Conservation (phyloP, 768 basidiomycete genomes). For the Cyathus striatus region DNA sequence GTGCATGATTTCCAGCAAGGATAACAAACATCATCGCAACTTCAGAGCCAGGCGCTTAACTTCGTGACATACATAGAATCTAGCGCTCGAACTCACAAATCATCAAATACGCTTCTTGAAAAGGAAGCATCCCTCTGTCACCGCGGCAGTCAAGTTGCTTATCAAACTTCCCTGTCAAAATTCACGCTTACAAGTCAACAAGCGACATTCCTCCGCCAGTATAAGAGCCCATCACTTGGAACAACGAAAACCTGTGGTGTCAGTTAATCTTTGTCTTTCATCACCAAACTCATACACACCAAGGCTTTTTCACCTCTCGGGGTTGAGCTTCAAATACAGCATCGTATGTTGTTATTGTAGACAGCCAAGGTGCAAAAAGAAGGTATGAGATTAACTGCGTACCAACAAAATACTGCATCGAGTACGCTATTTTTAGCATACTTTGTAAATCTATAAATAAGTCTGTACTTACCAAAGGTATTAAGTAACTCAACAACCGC, state of each 20-base stretch:
- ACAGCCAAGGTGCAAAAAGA: slow-evolving; percentile 60
- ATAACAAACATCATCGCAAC: slow-evolving; percentile 57
- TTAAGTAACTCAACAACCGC: slow-evolving; percentile 42
- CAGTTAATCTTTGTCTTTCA: background rate
- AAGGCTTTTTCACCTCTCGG: slow-evolving; percentile 47
- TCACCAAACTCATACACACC: slow-evolving; percentile 32
- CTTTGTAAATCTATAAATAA: background rate
- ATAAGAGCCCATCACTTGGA: slow-evolving; percentile 45
- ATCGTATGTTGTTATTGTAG: slow-evolving; percentile 37
- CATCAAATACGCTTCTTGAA: slow-evolving; percentile 63
- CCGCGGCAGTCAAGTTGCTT: no score
- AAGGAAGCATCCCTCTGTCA: slow-evolving; percentile 61
- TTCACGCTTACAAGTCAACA: slow-evolving; percentile 43
- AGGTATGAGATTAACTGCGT: slow-evolving; percentile 52
- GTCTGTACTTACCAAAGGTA: slow-evolving; percentile 33
- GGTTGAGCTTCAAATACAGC: slow-evolving; percentile 44
- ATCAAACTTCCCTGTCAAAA: no score
- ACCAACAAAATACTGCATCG: slow-evolving; percentile 57
- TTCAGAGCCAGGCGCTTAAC: slow-evolving; percentile 9
- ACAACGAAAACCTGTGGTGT: slow-evolving; percentile 36
- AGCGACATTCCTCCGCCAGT: slow-evolving; percentile 69
- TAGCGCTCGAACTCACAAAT: slow-evolving; percentile 28
- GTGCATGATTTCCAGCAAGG: slow-evolving; percentile 72
- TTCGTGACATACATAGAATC: background rate
- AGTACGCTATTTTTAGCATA: slow-evolving; percentile 11